Evolutionary conservation across 2,329 filamentous ascomycete genomes (phyloP), one percentile per base, ranked within the genome.

Genomic region (Fusarium staphyleae): DNA sequence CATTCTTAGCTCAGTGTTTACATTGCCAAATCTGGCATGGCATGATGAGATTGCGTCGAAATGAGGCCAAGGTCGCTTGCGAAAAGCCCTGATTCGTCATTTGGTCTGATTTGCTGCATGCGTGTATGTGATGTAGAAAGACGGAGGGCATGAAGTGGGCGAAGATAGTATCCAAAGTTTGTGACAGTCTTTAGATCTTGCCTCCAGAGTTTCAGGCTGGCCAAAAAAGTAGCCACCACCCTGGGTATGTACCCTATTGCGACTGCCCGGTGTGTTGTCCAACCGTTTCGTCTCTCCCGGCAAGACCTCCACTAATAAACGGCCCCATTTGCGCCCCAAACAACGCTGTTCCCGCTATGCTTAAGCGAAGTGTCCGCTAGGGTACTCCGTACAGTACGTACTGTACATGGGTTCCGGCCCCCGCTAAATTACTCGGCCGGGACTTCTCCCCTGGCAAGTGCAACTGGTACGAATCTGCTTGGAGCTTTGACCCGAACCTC

Each of bases 131-230:
- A 28, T 37, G 24, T 42, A 5, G 3, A 13, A 26, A 19, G n/a
- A 11, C 10, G 41, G 37, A 13, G n/a, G 45, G 18, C 26, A 30
- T 10, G 24, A 33, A 42, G 28, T n/a, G 22, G 36, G 35, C 29
- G 19, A 29, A 29, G 37, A 40, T 40, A 37, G 14, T 15, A 48
- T 40, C 24, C n/a, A 48, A 30, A 42, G 39, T 47, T 57, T 61
- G 51, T 44, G 57, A 59, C 62, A 56, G 42, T 48, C 46, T 62
- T 57, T 61, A 54, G 61, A 54, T 52, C 52, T 45, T 61, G 42
- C 35, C 56, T 64, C 58, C 51, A 45, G 61, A 52, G 63, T 66
- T 66, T 66, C 63, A 66, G 63, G 63, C 61, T 64, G 55, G 60
- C 58, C 62, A 56, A 63, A 60, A 66, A 60, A 60, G 53, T 45